These are phyloP conservation scores for Chlamydomonas eustigma DNA, from an alignment of 139 green algal genomes.

Conservation along the genomic window DNA sequence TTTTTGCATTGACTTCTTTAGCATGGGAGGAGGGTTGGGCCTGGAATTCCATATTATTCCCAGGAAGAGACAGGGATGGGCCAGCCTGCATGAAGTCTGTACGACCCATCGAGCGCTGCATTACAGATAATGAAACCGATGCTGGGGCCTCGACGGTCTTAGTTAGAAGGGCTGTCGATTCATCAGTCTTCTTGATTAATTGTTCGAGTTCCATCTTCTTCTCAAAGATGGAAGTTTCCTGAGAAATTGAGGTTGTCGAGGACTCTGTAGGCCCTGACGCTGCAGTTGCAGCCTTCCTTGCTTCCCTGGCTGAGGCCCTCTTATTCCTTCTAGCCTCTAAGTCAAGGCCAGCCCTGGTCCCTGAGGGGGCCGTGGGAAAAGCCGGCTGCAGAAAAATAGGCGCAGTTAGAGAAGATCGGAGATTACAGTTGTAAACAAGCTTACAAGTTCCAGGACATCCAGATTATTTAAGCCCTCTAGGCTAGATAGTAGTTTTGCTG, in stretches of 20 bases:
- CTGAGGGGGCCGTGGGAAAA: not conserved
- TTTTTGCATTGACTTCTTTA: not conserved
- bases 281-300: not conserved
- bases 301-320: not conserved
- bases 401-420: not conserved
- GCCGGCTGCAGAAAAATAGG: not conserved
- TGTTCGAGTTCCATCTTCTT: not conserved
- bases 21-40: not conserved
- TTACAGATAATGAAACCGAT: not conserved
- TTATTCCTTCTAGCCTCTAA: not conserved
- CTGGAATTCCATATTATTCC: not conserved
- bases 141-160: not conserved
- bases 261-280: no score
- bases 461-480: not conserved
- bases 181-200: not conserved
- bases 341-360: not conserved
- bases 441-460: not conserved
- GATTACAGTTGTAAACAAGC: not conserved
- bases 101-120: not conserved
- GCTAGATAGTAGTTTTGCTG: conserved; percentile 1
- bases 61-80: not conserved
- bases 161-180: not conserved
- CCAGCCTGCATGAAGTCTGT: not conserved
- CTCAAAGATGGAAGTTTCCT: not conserved
- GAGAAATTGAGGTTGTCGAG: no score